Evolutionary conservation across 257 asterid species (phyloP).

Genomic region (Galeopsis tetrahit): DNA sequence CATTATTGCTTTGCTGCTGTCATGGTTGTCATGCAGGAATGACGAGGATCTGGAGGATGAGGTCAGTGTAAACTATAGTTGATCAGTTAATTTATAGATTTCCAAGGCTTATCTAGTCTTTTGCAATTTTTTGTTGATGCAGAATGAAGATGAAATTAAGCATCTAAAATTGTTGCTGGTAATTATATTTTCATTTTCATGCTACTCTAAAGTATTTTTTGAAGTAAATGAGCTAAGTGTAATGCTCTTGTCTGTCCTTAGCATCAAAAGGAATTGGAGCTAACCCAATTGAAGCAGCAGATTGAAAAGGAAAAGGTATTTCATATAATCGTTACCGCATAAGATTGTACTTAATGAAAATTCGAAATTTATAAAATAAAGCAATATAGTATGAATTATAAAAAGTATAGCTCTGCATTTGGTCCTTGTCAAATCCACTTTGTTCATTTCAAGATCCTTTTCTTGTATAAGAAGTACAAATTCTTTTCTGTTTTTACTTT

Average conservation of each 20-base stretch:
- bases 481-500: constrained; percentile 39
- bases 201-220: constrained; percentile 6
- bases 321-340: not conserved
- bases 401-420: not conserved
- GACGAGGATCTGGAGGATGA: constrained; percentile 46
- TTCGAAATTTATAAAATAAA: not conserved
- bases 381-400: not conserved
- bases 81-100: constrained; percentile 30
- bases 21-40: constrained; percentile 45
- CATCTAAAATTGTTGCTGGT: constrained; percentile 84
- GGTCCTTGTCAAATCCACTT: constrained; percentile 18
- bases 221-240: constrained; percentile 32
- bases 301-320: constrained; percentile 85
- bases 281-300: constrained; percentile 68
- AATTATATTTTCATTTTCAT: constrained; percentile 35
- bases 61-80: constrained; percentile 42
- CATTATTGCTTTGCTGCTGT: constrained; percentile 23
- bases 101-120: constrained; percentile 17
- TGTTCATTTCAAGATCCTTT: constrained; percentile 7
- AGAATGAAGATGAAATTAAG: constrained; percentile 56
- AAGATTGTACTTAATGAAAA: not conserved
- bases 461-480: not conserved
- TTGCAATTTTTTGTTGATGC: constrained; percentile 1
- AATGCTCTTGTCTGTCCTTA: constrained; percentile 42
- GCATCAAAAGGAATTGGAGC: constrained; percentile 89